Evolutionary conservation across 2,329 filamentous ascomycete genomes (phyloP).

Genomic region (Hypoxylon sp.): DNA sequence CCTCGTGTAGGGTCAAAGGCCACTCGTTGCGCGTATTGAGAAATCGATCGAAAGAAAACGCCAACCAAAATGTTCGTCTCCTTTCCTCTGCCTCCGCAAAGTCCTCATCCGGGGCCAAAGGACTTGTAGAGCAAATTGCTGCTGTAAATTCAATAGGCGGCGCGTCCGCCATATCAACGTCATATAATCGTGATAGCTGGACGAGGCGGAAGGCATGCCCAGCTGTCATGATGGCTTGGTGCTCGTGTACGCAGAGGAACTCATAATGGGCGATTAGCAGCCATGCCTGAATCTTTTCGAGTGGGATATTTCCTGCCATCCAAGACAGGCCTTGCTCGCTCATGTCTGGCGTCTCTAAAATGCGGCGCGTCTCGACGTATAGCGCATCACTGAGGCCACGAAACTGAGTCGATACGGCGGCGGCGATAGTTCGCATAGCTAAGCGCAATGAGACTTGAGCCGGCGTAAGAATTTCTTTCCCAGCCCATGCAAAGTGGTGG

Average conservation of each 20-base stretch:
- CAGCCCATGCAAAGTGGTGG: constrained; percentile 2
- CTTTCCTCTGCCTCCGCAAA: constrained; percentile 3
- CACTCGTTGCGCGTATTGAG: constrained; percentile 50
- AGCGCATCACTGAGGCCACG: background rate
- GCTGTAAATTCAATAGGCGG: background rate
- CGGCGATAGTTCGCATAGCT: constrained; percentile 12
- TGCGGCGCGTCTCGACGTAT: constrained; percentile 3
- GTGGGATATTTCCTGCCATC: constrained; percentile 1
- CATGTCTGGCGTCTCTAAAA: background rate
- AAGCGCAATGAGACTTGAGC: background rate
- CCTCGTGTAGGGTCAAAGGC: constrained; percentile 52
- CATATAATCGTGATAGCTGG: constrained; percentile 13
- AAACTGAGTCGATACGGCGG: constrained; percentile 7
- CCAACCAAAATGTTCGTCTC: constrained; percentile 23
- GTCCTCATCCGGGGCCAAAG: background rate
- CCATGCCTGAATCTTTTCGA: constrained; percentile 16
- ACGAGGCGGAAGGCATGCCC: constrained; percentile 18
- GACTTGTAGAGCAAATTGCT: background rate
- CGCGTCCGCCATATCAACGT: background rate
- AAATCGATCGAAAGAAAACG: constrained; percentile 53
- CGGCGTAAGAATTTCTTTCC: background rate
- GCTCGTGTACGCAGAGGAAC: background rate
- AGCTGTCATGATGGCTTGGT: constrained; percentile 7
- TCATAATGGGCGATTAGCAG: constrained; percentile 19
- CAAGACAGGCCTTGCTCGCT: background rate